Base-by-base conservation (phyloP, 2,329 filamentous ascomycete species). In the Xylariaceae sp. region DNA sequence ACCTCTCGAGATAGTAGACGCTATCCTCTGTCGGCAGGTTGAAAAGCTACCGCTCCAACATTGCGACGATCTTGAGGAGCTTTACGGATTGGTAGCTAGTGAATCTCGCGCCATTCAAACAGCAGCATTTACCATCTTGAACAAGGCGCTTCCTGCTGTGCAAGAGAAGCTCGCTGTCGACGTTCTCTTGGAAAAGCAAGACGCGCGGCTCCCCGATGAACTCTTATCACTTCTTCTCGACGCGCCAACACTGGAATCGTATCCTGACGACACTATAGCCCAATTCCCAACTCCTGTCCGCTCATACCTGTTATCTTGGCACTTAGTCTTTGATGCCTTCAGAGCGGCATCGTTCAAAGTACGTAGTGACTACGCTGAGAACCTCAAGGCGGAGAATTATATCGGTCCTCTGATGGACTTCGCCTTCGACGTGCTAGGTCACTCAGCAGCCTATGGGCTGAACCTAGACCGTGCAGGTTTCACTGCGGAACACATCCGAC, bases 151-250 rank as follows among this genome's bases (percentile, higher is more conserved):
- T 6, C 92, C 92, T 0, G 82, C 81, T 2, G 79, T 82, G 1
- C 94, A 97, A 70, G 89, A 96, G 68, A 84, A 96, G 54, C 79
- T 94, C 1, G 95, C 93, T 0, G 81, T 98, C 28, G 89, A 96
- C 61, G 82, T 82, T 2, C 70, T 87, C n/a, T 73, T 93, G 1
- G 88, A 92, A 29, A 90, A 92, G 72, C 86, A 79, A 57, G 75
- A 83, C 41, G 91, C 89, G 6, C 84, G 83, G 47, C 79, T 99
- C 1, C 92, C 95, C 0, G 88, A 93, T 58, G 92, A 97, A 73
- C 79, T 98, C 0, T 74, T 97, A 0, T 96, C 92, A 0, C 80
- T 98, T 1, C 81, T 98, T 12, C 81, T 96, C 0, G 90, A 96
- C 60, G 82, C 89, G 0, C 91, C 94, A 0, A 87, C 87, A 0